Percentiles rank a stretch among this genome's conserved stretches.
Evolutionary conservation across 1,284 basidiomycete genomes (phyloP).

Genomic region (Psilocybe mexicana): DNA sequence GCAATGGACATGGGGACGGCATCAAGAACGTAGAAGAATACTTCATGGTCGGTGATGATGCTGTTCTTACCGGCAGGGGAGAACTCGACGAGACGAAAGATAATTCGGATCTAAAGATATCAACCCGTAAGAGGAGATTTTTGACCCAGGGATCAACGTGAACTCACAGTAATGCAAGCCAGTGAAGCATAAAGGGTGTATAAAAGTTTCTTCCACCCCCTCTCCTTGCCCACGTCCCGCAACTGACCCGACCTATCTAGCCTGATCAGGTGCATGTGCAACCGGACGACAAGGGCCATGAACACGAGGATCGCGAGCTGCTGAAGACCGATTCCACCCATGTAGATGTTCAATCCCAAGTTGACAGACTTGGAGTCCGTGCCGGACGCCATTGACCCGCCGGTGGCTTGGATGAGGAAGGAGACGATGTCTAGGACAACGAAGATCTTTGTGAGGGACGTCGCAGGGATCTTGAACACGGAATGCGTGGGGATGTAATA

Average conservation of each 20-base stretch:
- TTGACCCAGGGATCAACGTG: too few relatives aligned
- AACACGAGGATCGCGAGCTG: conserved; percentile 4
- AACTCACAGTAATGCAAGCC: neutral
- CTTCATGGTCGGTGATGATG: conserved; percentile 4
- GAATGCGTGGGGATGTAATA: conserved; percentile 1
- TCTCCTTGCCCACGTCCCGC: neutral
- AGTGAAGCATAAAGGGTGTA: conserved; percentile 4
- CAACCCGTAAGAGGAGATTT: too few relatives aligned
- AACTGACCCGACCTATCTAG: neutral
- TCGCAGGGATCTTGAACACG: conserved; percentile 1
- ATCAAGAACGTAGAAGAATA: conserved; percentile 6
- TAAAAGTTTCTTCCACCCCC: conserved; percentile 2
- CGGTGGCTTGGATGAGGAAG: conserved; percentile 1
- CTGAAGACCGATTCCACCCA: conserved; percentile 6
- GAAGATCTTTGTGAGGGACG: conserved; percentile 4
- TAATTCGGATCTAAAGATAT: conserved; percentile 7
- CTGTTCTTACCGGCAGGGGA: neutral
- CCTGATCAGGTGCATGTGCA: neutral
- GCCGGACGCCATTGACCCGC: conserved; percentile 1
- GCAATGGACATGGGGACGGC: conserved; percentile 4
- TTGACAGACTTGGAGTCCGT: neutral
- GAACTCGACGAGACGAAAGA: conserved; percentile 4
- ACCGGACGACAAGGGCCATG: neutral
- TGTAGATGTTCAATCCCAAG: conserved; percentile 6
- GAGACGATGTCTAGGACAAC: conserved; percentile 5